Evolutionary conservation across 352 stramenopile genomes (phyloP), one percentile per base, ranked within the genome.

Genomic region (Phytopythium cucurbitacearum): DNA sequence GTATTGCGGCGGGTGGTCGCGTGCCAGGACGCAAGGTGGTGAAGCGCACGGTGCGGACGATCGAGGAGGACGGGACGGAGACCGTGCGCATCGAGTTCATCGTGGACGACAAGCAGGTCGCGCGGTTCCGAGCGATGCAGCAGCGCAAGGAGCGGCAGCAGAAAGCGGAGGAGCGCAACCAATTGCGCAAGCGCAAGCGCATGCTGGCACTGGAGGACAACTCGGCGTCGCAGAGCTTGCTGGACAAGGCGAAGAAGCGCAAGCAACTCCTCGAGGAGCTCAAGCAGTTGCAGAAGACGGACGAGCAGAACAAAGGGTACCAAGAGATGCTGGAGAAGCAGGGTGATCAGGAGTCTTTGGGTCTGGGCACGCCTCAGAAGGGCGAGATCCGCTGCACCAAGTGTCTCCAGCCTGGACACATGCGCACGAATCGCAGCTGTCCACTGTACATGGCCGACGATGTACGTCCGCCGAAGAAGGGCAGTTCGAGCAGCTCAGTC

Each of bases 221-320:
- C 44, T 52, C 60, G 16, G 60, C 65, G 3, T 65, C 65, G 37
- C 64, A 78, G 40, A 86, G 67, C 65, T 52, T 84, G 37, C 54
- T 88, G 7, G 76, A 90, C 53, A 89, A 88, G 46, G 80, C 80
- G 1, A 91, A 91, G 68, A 77, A 80, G 40, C 80, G 80, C 51
- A 91, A 92, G 39, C 81, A 94, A 48, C 58, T 94, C 28, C 76
- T 91, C 59, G 84, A 92, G 45, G 84, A 94, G 56, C 53, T 94
- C n/a, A 94, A 92, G 59, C 80, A 91, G 51, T 60, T 92, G 7
- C 64, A 88, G 55, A 89, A 84, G 51, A 94, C 80, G 1, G 80
- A 94, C 59, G 76, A 78, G 39, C 76, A 89, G 32, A 94, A 91
- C 62, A 87, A 83, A 53, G 81, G 81, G 7, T 94, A 94, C 41